Evolutionary conservation across 1,284 basidiomycete species (phyloP), one percentile per base, ranked within the genome.

Genomic region (Vanrija sp.): DNA sequence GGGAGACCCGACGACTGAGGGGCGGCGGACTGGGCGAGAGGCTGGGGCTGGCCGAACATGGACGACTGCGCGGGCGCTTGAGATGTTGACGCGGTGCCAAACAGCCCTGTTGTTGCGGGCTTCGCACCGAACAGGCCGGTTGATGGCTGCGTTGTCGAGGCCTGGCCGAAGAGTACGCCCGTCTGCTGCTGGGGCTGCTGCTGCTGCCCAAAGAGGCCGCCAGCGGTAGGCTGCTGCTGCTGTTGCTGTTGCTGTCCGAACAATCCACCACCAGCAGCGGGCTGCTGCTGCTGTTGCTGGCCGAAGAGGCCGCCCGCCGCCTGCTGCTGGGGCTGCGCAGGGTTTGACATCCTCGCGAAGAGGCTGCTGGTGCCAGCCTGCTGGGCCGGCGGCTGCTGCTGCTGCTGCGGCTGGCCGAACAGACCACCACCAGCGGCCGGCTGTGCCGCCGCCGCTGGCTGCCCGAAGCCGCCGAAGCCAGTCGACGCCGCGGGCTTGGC

Each of bases 381-480:
- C 44, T 45, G 39, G 7, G 27, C 36, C 46, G 19, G 39, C 14
- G 37, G 15, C 27, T 38, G 27, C 31, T 18, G 48, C 31, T 64
- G 52, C 31, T 43, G 45, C 44, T 53, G 47, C 36, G 35, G 57
- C 53, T 52, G 57, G 1, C 59, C 55, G n/a, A 61, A 61, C 25
- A 61, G 46, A 4, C 57, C 51, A 23, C 31, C 44, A 18, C 44
- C 27, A 15, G 44, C 39, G 19, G 53, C 18, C 18, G 53, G 41
- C 25, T 54, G 38, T 41, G 54, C 47, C 35, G 45, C 36, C 7
- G 37, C 27, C 48, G 56, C 52, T 41, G 57, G 56, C 37, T 59
- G 60, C 16, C 45, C 43, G 19, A 39, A 36, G 45, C 43, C 38
- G 19, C 64, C 66, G 36, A 68, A 66, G 3, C 45, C 49, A 3